Evolutionary conservation across 2,329 filamentous ascomycete species (phyloP).

Genomic region (Elsinoe necatrix): DNA sequence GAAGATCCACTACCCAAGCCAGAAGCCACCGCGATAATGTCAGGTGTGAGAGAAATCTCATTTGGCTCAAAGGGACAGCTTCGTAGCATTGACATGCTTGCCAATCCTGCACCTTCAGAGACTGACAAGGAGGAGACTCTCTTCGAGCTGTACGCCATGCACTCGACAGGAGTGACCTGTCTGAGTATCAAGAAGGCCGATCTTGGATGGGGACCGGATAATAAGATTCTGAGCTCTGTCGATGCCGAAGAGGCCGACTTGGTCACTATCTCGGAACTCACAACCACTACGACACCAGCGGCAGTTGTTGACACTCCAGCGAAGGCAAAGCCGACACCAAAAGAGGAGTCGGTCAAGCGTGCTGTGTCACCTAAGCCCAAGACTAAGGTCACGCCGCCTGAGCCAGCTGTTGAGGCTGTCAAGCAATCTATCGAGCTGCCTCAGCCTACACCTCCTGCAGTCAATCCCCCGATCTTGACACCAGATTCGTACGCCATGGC

Average conservation of each 20-base stretch:
- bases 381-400: constrained; percentile 19
- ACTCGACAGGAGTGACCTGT: constrained; percentile 93
- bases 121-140: constrained; percentile 59
- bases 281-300: constrained; percentile 27
- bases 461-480: constrained; percentile 28
- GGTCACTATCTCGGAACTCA: constrained; percentile 59
- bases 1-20: constrained; percentile 72
- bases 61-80: constrained; percentile 79
- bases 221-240: constrained; percentile 72
- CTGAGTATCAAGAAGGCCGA: constrained; percentile 79
- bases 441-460: not conserved
- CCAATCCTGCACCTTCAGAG: constrained; percentile 50
- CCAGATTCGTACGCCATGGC: constrained; percentile 36
- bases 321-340: constrained; percentile 1
- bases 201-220: constrained; percentile 83
- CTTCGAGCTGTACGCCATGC: constrained; percentile 95
- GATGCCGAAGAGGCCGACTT: constrained; percentile 67
- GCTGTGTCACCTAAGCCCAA: constrained; percentile 12
- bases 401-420: constrained; percentile 21
- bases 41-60: constrained; percentile 90
- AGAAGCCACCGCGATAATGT: constrained; percentile 94
- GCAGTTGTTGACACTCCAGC: constrained; percentile 26
- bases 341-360: not conserved
- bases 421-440: constrained; percentile 18
- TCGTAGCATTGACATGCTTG: constrained; percentile 81